Percentiles rank a stretch among this genome's conserved stretches.
phyloP scores from a whole-genome alignment of 768 basidiomycete species.

The Trametes meyenii region DNA sequence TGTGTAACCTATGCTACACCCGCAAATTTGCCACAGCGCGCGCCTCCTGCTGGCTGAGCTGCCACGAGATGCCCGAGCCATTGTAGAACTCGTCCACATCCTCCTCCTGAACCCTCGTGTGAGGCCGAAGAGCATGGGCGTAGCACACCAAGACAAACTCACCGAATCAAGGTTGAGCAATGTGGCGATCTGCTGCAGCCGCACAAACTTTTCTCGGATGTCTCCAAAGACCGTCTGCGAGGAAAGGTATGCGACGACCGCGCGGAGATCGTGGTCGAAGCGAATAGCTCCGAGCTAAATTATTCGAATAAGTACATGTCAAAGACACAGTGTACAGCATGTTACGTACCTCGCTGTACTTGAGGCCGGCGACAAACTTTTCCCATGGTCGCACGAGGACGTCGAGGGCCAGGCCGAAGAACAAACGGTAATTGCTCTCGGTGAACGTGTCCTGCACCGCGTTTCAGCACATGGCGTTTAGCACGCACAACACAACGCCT shows the following conservation, averaged over 20 bases:
- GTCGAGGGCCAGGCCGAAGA: constrained; percentile 86
- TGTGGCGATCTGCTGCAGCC: constrained; percentile 92
- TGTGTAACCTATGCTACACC: too few relatives aligned
- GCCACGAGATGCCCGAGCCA: constrained; percentile 90
- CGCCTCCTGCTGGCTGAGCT: constrained; percentile 76
- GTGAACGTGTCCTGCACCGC: constrained; percentile 76
- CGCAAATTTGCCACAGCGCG: constrained; percentile 40
- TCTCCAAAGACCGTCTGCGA: constrained; percentile 91
- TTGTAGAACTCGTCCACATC: constrained; percentile 95
- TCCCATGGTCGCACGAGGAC: constrained; percentile 95
- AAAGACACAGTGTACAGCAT: too few relatives aligned
- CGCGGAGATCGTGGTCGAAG: constrained; percentile 89
- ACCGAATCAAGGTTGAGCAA: constrained; percentile 86
- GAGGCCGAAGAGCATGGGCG: constrained; percentile 3
- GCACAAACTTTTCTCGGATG: constrained; percentile 86
- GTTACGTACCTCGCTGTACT: constrained; percentile 77
- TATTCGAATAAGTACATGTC: too few relatives aligned
- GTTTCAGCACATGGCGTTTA: not conserved
- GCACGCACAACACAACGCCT: constrained; percentile 8
- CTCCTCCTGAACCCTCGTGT: constrained; percentile 69
- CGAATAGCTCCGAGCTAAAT: constrained; percentile 93
- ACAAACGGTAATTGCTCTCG: constrained; percentile 81
- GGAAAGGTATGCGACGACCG: constrained; percentile 80
- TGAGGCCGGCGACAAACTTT: constrained; percentile 76
- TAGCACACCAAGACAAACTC: constrained; percentile 28